Base-by-base conservation (phyloP, 2,329 filamentous ascomycete species). In the Beauveria asiatica region DNA sequence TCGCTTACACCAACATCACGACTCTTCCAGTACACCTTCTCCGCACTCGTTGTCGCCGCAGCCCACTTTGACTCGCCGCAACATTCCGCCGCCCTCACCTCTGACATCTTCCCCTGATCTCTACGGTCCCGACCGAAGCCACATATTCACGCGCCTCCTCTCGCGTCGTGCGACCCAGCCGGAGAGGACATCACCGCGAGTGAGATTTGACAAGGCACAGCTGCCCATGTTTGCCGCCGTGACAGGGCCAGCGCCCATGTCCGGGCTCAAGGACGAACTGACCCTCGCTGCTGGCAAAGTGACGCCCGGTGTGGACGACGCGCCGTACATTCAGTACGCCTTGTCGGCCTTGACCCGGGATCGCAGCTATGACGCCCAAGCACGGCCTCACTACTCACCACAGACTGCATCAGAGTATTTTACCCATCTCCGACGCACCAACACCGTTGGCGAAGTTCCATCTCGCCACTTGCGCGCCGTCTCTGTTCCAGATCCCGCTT, bases 281-380 rank as follows among this genome's bases (percentile, higher is more conserved):
- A 74, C 78, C 53, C 73, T 80, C 57, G 76, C 78, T 19, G 80
- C 73, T 42, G 75, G 78, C 61, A 78, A 78, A 45, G 78, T 85
- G 59, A 93, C 90, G 0, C 92, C 92, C 0, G 90, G 87, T 10
- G 78, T 91, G 44, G 92, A 96, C 68, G 89, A 96, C 68, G 88
- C 86, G 9, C 92, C 91, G 0, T 96, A 92, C 72, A 90, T 97
- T 64, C 88, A 88, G 64, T 95, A 94, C 71, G 92, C 93, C 45
- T 84, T 97, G 64, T 89, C 96, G 64, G 90, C 93, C 64, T 77
- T 97, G 66, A 95, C 91, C 6, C 80, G 88, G 52, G 84, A 89
- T 67, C 86, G 86, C 61, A 85, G 89, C 62, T 79, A 85, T 6
- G 74, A 78, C 61, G 79, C 81, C 9, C 76, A 80, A 60, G 75